Evolutionary conservation across 2,329 filamentous ascomycete species (phyloP).

Genomic region (Talaromyces sp.): DNA sequence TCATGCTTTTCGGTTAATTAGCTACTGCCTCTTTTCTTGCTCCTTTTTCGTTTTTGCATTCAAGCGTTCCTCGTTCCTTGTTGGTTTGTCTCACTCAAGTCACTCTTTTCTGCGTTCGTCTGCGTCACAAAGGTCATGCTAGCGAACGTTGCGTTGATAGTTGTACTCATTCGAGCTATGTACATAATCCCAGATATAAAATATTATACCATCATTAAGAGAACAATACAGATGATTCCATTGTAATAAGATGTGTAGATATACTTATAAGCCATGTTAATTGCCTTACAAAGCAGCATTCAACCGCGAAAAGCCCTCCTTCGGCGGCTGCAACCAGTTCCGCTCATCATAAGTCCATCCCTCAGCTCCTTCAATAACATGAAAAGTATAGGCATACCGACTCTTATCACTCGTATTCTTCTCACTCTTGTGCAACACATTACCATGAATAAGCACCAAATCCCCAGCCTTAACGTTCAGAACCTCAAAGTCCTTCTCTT

Average conservation of each 20-base stretch:
- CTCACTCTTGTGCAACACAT: constrained; percentile 93
- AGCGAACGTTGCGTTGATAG: constrained; percentile 4
- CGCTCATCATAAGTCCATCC: constrained; percentile 66
- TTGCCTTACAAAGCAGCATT: constrained; percentile 16
- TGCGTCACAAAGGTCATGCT: neutral
- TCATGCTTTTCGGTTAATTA: neutral
- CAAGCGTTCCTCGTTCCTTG: neutral
- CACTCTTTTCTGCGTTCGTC: neutral
- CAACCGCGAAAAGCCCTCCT: constrained; percentile 69
- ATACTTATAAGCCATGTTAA: neutral
- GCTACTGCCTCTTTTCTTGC: neutral
- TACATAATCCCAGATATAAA: neutral
- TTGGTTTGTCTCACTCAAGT: neutral
- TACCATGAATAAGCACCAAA: constrained; percentile 90
- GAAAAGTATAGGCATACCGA: constrained; percentile 94
- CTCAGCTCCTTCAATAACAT: constrained; percentile 80
- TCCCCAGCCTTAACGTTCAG: constrained; percentile 88
- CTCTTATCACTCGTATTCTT: constrained; percentile 81
- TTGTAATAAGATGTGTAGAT: neutral
- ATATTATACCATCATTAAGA: constrained; percentile 20
- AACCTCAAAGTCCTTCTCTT: constrained; percentile 60
- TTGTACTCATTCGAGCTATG: neutral
- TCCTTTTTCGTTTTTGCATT: neutral
- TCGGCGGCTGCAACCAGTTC: constrained; percentile 91
- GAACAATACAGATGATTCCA: neutral